Conservation (phyloP, 148 eudicot genomes). For the Fagopyrum esculentum region DNA sequence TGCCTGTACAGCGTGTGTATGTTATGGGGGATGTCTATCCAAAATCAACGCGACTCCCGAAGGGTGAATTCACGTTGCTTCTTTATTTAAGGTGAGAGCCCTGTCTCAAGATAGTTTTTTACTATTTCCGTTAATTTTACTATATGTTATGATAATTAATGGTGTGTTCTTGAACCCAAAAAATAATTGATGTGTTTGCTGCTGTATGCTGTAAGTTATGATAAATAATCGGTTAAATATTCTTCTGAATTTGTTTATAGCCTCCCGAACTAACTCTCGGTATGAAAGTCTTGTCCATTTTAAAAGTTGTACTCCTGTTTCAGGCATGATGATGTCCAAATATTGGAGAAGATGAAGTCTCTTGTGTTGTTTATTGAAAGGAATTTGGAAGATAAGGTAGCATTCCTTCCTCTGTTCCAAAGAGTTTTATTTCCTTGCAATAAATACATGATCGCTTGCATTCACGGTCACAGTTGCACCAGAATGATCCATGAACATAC, state of each 20-base stretch:
- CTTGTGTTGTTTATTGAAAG: conserved; percentile 83
- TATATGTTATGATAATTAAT: background rate
- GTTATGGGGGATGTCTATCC: conserved; percentile 95
- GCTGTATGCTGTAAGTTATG: background rate
- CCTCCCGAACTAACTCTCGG: background rate
- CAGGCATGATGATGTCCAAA: conserved; percentile 93
- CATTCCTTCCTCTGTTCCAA: background rate
- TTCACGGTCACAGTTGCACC: background rate
- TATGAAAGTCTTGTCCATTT: background rate
- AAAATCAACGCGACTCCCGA: conserved; percentile 62
- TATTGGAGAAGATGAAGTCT: conserved; percentile 86
- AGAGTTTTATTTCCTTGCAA: background rate
- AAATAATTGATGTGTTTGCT: too few relatives aligned
- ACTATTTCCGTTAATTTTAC: background rate
- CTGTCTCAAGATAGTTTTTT: background rate
- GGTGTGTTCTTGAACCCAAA: background rate
- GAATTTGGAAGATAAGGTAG: conserved; percentile 80
- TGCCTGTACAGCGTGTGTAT: conserved; percentile 59
- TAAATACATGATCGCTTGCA: background rate
- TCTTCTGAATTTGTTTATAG: background rate
- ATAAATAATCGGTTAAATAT: background rate
- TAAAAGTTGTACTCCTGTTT: conserved; percentile 18
- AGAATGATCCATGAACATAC: background rate
- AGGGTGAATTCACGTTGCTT: conserved; percentile 80
- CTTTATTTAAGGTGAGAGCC: conserved; percentile 62